phyloP scores from a whole-genome alignment of 2,329 filamentous ascomycete genomes.

The Plenodomus lindquistii region DNA sequence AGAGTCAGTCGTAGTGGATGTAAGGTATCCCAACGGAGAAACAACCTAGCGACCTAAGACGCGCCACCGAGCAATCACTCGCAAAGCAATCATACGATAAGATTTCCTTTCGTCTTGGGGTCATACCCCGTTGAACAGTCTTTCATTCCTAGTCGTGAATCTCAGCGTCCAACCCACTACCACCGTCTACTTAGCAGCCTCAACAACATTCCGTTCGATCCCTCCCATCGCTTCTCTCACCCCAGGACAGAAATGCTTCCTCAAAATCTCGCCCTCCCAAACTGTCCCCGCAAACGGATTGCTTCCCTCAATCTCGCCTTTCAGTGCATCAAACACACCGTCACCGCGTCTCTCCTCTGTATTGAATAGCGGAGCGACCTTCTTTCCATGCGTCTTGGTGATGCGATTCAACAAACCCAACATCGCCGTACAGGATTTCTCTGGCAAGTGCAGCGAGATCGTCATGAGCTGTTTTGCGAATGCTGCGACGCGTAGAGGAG shows the following conservation, averaged over 20 bases:
- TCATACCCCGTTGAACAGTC: too few species aligned
- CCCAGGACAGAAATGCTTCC: slow-evolving; percentile 82
- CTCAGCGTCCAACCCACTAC: too few species aligned
- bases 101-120: too few species aligned
- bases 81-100: too few species aligned
- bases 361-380: slow-evolving; percentile 86
- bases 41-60: too few species aligned
- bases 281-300: slow-evolving; percentile 90
- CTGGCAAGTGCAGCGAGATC: slow-evolving; percentile 79
- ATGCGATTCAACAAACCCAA: slow-evolving; percentile 78
- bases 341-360: slow-evolving; percentile 93
- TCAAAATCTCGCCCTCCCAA: slow-evolving; percentile 90
- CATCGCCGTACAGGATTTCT: slow-evolving; percentile 83
- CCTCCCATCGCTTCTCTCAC: slow-evolving; percentile 71
- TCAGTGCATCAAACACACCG: slow-evolving; percentile 77
- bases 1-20: too few species aligned
- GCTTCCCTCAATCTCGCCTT: slow-evolving; percentile 73
- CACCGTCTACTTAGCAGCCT: slow-evolving; percentile 24
- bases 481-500: slow-evolving; percentile 82
- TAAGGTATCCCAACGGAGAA: too few species aligned
- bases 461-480: slow-evolving; percentile 92
- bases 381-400: slow-evolving; percentile 77
- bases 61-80: too few species aligned
- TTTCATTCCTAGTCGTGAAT: too few species aligned
- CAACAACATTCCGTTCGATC: slow-evolving; percentile 39